Base-by-base conservation (phyloP, 257 asterid genomes). In the Primulina eburnea region DNA sequence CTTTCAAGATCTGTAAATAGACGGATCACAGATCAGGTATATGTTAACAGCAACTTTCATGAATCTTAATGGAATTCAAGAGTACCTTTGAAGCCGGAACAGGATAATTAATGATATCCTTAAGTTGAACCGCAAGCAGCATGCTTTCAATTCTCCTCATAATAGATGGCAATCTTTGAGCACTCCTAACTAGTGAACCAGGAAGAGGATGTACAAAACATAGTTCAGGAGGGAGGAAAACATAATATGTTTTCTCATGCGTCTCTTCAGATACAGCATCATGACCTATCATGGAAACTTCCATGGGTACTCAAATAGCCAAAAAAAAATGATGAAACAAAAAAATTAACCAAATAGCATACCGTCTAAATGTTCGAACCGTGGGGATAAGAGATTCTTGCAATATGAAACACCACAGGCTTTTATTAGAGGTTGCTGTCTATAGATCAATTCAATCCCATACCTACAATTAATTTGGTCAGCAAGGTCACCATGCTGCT, bases 341-440 rank as follows among this genome's bases (percentile, higher is more conserved):
- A 57, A n/a, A 70, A 61, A 64, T 59, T 58, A 62, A 60, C 17
- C 58, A 60, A 64, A 58, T 38, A 62, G 30, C 85, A 62, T 81
- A 85, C 97, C 92, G 72, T 88, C 97, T 64, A 92, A 86, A 80
- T 89, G 96, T 78, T 94, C 99, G 73, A 89, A 94, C 67, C 97
- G 83, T 38, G 98, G 99, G 33, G 97, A 91, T 65, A 94, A 83
- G 75, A 94, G 93, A 82, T 91, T 91, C 83, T 91, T 94, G 97
- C 98, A 91, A 75, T 94, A 94, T 33, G 99, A 91, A 79, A 94
- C 97, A 78, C 99, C 98, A 8, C 97, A 96, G 61, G 93, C 96
- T 84, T 96, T 87, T 75, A 94, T 87, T 62, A 91, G 85, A 74
- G 99, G 93, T 69, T 89, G 99, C 29, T 87, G 80, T 76, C 85